Conservation (phyloP, 148 eudicot genomes). For the Spergularia marina region DNA sequence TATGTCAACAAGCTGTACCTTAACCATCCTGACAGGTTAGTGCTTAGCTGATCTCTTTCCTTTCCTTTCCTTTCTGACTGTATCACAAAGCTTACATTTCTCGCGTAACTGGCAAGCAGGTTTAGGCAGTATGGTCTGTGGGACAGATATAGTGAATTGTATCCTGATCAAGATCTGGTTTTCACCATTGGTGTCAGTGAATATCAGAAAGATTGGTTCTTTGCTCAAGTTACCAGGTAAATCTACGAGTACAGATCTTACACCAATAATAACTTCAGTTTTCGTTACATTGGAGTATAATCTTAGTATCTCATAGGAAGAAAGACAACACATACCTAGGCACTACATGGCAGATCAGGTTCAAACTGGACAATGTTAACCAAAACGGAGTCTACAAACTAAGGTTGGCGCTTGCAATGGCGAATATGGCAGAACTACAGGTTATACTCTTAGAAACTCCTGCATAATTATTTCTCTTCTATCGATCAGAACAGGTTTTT, state of each 20-base stretch:
- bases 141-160: constrained; percentile 78
- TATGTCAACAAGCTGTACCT: constrained; percentile 49
- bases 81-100: not conserved
- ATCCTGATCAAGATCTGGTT: constrained; percentile 59
- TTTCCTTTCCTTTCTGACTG: not conserved
- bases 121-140: constrained; percentile 89
- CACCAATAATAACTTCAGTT: not conserved
- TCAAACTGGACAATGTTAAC: constrained; percentile 36
- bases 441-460: constrained; percentile 23
- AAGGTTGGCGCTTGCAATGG: constrained; percentile 69
- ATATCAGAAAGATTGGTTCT: constrained; percentile 78
- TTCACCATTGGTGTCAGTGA: constrained; percentile 67
- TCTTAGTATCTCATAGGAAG: constrained; percentile 35
- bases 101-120: constrained; percentile 25
- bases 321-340: constrained; percentile 40
- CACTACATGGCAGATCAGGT: constrained; percentile 73
- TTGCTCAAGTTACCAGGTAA: constrained; percentile 80
- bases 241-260: not conserved
- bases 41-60: not conserved
- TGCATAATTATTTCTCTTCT: not conserved
- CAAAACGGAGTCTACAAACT: constrained; percentile 43
- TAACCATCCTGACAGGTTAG: constrained; percentile 61
- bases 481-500: not conserved
- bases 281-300: not conserved
- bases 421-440: constrained; percentile 48